Conservation (phyloP, 306 rosid species). For the Luffa aegyptiaca region DNA sequence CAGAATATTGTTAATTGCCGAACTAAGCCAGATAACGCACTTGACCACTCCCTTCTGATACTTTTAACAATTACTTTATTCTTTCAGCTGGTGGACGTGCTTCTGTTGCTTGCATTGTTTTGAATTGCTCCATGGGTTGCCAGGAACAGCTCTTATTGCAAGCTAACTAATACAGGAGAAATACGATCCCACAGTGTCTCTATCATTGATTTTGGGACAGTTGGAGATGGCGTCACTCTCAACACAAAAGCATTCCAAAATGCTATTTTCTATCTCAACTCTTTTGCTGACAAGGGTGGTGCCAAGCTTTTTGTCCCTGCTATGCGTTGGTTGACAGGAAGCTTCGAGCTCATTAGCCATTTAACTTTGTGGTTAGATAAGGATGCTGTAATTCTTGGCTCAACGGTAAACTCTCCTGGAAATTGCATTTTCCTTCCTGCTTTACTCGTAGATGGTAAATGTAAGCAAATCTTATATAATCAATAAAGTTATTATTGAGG, state of each 20-base stretch:
- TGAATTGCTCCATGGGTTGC: constrained; percentile 43
- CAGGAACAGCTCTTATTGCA: constrained; percentile 51
- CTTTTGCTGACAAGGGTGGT: constrained; percentile 70
- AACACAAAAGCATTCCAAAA: constrained; percentile 61
- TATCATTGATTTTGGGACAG: constrained; percentile 57
- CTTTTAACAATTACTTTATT: constrained; percentile 1
- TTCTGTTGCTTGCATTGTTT: constrained; percentile 53
- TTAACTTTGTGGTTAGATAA: constrained; percentile 58
- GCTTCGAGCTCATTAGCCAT: constrained; percentile 63
- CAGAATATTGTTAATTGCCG: background rate
- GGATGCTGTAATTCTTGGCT: constrained; percentile 52
- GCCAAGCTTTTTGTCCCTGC: constrained; percentile 62
- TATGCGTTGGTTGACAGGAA: constrained; percentile 57
- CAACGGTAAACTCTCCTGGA: constrained; percentile 25
- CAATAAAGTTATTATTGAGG: too few relatives aligned
- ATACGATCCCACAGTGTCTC: constrained; percentile 59
- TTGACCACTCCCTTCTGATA: background rate
- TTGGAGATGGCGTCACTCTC: constrained; percentile 62
- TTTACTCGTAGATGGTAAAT: background rate
- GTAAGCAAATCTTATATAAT: too few relatives aligned
- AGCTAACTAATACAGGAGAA: constrained; percentile 12
- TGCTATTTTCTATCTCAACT: constrained; percentile 58
- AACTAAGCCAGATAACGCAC: background rate
- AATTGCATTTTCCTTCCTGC: background rate
- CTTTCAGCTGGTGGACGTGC: constrained; percentile 48